These are phyloP conservation scores for Geotrichum bryndzae DNA, from an alignment of 1,139 yeast species.

Conservation along the genomic window DNA sequence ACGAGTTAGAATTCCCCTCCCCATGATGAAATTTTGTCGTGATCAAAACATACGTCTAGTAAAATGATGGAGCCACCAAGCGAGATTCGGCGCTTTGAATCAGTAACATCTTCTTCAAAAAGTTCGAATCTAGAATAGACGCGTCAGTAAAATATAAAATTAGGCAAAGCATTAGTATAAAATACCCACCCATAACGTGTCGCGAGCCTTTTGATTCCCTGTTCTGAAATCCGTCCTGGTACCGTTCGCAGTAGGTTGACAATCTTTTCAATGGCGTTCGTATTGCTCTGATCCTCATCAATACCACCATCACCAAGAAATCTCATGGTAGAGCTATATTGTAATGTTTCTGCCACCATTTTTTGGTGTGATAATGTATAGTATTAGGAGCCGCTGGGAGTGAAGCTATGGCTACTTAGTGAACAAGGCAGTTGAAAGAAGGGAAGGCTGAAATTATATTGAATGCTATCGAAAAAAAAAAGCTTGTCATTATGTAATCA, in stretches of 20 bases:
- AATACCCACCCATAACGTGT: conserved; percentile 21
- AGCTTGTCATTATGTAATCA: not conserved
- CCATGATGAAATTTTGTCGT: not conserved
- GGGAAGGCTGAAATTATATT: not conserved
- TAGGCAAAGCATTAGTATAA: not conserved
- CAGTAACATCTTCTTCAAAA: conserved; percentile 30
- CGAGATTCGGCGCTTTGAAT: conserved; percentile 30
- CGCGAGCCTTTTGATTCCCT: conserved; percentile 32
- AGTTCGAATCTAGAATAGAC: conserved; percentile 28
- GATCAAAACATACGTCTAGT: conserved; percentile 28
- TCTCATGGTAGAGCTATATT: conserved; percentile 12
- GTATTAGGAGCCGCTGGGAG: not conserved
- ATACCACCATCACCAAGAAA: conserved; percentile 5
- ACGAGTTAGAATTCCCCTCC: not conserved
- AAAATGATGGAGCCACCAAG: conserved; percentile 36
- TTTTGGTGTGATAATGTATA: not conserved
- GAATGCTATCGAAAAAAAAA: not conserved
- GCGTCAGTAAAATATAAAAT: not conserved
- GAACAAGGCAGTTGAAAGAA: not conserved
- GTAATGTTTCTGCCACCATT: conserved; percentile 4
- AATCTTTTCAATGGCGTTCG: conserved; percentile 24
- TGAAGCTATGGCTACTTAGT: not conserved
- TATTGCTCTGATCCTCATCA: conserved; percentile 6
- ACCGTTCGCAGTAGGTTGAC: conserved; percentile 28
- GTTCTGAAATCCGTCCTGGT: conserved; percentile 34